Percentiles rank a stretch among this genome's conserved stretches.
Conservation (phyloP, 768 basidiomycete species). For the Boletus rex-veris region DNA sequence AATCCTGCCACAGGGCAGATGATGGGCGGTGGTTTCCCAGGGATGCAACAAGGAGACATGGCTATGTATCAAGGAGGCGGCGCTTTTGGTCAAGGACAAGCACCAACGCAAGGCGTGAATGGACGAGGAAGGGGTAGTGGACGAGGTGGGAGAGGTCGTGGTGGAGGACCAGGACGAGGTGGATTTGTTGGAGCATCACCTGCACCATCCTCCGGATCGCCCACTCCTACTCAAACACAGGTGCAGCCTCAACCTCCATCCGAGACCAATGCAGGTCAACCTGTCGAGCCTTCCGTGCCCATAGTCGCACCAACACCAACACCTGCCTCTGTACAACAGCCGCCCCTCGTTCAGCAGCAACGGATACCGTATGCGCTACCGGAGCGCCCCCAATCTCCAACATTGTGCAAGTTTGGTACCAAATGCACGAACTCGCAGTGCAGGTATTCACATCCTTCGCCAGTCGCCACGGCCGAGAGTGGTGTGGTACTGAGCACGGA, state of each 20-base stretch:
- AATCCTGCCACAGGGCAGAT: slow-evolving; percentile 57
- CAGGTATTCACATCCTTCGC: slow-evolving; percentile 91
- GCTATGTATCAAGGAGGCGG: slow-evolving; percentile 40
- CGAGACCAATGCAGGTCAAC: slow-evolving; percentile 13
- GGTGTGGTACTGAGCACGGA: slow-evolving; percentile 95
- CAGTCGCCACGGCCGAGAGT: slow-evolving; percentile 93
- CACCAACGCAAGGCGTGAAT: slow-evolving; percentile 18
- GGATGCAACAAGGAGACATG: slow-evolving; percentile 54
- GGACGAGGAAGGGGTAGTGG: slow-evolving; percentile 44
- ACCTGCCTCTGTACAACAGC: slow-evolving; percentile 23
- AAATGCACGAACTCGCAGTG: slow-evolving; percentile 92
- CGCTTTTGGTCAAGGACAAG: slow-evolving; percentile 21
- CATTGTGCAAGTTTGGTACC: slow-evolving; percentile 88
- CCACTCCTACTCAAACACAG: slow-evolving; percentile 18
- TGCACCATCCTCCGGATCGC: slow-evolving; percentile 17
- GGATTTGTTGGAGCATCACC: slow-evolving; percentile 32
- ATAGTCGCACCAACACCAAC: slow-evolving; percentile 26
- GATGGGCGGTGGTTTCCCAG: slow-evolving; percentile 53
- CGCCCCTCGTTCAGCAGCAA: slow-evolving; percentile 18
- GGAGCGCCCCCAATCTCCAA: slow-evolving; percentile 82
- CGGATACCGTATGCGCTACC: slow-evolving; percentile 55
- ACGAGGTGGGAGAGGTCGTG: slow-evolving; percentile 45
- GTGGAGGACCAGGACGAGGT: slow-evolving; percentile 44
- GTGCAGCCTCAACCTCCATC: slow-evolving; percentile 14
- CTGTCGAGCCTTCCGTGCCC: slow-evolving; percentile 10